These are phyloP conservation scores for Apophysomyces variabilis DNA, from an alignment of 371 early-diverging fungal genomes.

Conservation along the genomic window DNA sequence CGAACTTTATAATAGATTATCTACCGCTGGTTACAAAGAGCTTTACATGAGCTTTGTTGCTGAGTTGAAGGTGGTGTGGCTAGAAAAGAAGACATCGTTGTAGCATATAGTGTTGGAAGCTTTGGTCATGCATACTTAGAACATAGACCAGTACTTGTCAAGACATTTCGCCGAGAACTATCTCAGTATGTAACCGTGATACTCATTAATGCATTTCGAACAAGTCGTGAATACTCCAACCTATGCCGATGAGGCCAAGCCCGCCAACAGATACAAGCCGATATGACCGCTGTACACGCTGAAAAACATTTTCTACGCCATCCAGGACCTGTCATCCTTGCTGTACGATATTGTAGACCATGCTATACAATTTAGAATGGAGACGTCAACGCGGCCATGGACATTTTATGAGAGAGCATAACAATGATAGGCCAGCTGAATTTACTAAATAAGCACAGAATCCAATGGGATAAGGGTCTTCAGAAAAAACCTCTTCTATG, in stretches of 20 bases:
- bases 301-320: neutral
- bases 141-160: slow-evolving; percentile 4
- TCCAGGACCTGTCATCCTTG: neutral
- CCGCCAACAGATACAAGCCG: neutral
- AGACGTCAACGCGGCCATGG: neutral
- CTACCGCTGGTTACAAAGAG: neutral
- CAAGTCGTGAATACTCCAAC: neutral
- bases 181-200: neutral
- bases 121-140: neutral
- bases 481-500: neutral
- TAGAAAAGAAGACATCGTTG: neutral
- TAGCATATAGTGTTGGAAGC: neutral
- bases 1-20: neutral
- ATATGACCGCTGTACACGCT: neutral
- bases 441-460: neutral
- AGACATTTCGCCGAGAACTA: neutral
- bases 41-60: neutral
- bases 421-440: neutral
- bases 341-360: neutral
- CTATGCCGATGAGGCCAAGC: neutral
- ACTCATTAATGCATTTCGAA: neutral
- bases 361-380: neutral
- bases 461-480: neutral
- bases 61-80: neutral
- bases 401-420: neutral